Base-by-base conservation (phyloP, 169 alveolate species). In the Blepharisma undulans region DNA sequence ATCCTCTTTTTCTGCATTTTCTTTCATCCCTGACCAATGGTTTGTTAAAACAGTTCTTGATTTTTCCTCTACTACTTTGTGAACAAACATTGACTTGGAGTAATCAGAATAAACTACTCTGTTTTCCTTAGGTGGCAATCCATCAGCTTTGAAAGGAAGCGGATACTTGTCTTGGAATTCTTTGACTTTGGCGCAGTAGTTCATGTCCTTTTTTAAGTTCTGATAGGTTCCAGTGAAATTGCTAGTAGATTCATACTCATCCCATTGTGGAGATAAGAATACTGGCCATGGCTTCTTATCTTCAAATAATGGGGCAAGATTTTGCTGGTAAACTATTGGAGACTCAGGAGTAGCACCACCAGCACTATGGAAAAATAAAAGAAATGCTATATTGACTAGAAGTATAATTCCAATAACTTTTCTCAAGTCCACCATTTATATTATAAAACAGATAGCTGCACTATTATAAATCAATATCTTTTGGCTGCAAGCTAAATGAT, bases 91-190 rank as follows among this genome's bases (percentile, higher is more conserved):
- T 7, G 32, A n/a, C 25, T 25, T 33, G 22, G 89, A 34, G 77
- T 71, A 86, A 10, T 86, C 91, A 29, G 61, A 25, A 27, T 25
- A 86, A 29, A 86, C 84, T 25, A 86, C 81, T 48, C 84, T 61
- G 22, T 33, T n/a, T 2, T 86, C 72, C 8, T 48, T 8, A 36
- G 48, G 34, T 29, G 84, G 84, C 27, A 71, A 85, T n/a, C 91
- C 91, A 48, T 48, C 66, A 48, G 66, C 66, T 48, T 48, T 48
- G 14, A 48, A 48, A 5, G 66, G 66, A 48, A 48, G 3, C 14
- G 66, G 66, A 18, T 74, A 27, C 48, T 27, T 29, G 81, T 48
- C 66, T 48, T 48, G 66, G 87, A 29, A 79, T 32, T 79, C 36
- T 14, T 29, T 33, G 27, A 79, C 87, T 32, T 79, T 79, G 29